Evolutionary conservation across 805 yeast genomes (phyloP).

Genomic region (Torulaspora microellipsoides): DNA sequence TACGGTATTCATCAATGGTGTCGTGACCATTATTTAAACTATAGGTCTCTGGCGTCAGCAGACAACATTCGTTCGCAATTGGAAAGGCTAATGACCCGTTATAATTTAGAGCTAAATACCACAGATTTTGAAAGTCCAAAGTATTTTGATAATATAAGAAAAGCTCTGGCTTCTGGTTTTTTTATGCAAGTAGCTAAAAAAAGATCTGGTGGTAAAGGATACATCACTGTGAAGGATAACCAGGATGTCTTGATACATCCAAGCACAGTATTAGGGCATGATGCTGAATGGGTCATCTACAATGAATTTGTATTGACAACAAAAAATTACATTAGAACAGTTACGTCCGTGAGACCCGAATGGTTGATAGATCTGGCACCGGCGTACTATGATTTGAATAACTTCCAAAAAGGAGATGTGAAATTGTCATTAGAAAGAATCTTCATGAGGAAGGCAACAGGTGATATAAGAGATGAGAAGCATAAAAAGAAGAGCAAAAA

Average conservation of each 20-base stretch:
- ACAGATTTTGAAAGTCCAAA: constrained; percentile 61
- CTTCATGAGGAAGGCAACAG: constrained; percentile 37
- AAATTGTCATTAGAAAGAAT: constrained; percentile 63
- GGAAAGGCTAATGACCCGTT: constrained; percentile 73
- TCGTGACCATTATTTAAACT: constrained; percentile 79
- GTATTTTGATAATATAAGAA: constrained; percentile 74
- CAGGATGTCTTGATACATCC: constrained; percentile 96
- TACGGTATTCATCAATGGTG: constrained; percentile 80
- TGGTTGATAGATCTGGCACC: constrained; percentile 82
- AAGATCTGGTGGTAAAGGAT: constrained; percentile 75
- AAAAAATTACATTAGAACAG: constrained; percentile 91
- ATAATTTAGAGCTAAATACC: constrained; percentile 67
- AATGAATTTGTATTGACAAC: constrained; percentile 93
- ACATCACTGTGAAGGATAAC: constrained; percentile 87
- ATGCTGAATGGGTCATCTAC: constrained; percentile 89
- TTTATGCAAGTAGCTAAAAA: constrained; percentile 98
- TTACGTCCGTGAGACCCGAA: constrained; percentile 84
- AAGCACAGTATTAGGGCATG: constrained; percentile 81
- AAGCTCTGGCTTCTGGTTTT: constrained; percentile 87
- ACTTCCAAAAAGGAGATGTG: constrained; percentile 68
- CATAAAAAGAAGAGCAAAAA: constrained; percentile 24
- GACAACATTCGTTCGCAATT: constrained; percentile 81
- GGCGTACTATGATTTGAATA: constrained; percentile 57
- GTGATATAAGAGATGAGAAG: constrained; percentile 19
- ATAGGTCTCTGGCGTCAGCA: constrained; percentile 81